A percentile compares a stretch with the other conserved stretches of the same genome.
These are phyloP conservation scores for Physcomitrellopsis africana DNA, from an alignment of 225 moss, liverwort and hornwort genomes.

Conservation along the genomic window DNA sequence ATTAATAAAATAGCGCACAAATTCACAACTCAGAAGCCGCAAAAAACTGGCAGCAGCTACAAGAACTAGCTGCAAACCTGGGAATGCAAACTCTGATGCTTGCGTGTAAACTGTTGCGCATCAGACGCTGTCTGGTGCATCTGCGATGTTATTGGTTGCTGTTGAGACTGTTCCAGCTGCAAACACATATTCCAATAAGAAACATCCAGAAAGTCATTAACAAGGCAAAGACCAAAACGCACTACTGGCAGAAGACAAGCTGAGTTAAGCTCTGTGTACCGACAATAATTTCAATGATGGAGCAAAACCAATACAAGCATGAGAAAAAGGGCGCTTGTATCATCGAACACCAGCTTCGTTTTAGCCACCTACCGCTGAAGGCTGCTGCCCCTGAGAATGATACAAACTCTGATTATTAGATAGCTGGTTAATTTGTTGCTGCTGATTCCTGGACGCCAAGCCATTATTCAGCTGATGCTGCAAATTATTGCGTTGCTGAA, in stretches of 20 bases:
- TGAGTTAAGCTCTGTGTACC: too few relatives aligned
- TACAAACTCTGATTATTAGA: conserved; percentile 73
- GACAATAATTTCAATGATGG: background rate
- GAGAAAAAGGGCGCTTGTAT: conserved; percentile 8
- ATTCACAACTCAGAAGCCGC: conserved; percentile 14
- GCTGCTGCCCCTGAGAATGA: conserved; percentile 65
- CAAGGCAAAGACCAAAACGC: conserved; percentile 6
- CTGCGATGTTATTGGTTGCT: conserved; percentile 57
- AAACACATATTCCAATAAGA: conserved; percentile 27
- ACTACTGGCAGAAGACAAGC: background rate
- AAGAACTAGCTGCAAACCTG: conserved; percentile 41
- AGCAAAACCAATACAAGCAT: conserved; percentile 14
- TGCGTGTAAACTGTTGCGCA: conserved; percentile 55
- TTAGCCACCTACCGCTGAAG: conserved; percentile 58
- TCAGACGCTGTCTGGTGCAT: conserved; percentile 67
- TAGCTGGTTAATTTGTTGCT: conserved; percentile 57
- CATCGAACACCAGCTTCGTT: conserved; percentile 55
- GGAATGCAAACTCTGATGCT: conserved; percentile 48
- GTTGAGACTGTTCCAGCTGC: conserved; percentile 65
- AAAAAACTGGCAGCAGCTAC: conserved; percentile 18
- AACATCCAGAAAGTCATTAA: conserved; percentile 26
- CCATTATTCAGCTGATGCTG: conserved; percentile 50
- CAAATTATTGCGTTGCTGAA: conserved; percentile 59
- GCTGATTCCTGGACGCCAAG: conserved; percentile 48
- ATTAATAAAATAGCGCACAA: background rate